Evolutionary conservation across 2,329 filamentous ascomycete genomes (phyloP).

Genomic region (Paecilomyces variotii): DNA sequence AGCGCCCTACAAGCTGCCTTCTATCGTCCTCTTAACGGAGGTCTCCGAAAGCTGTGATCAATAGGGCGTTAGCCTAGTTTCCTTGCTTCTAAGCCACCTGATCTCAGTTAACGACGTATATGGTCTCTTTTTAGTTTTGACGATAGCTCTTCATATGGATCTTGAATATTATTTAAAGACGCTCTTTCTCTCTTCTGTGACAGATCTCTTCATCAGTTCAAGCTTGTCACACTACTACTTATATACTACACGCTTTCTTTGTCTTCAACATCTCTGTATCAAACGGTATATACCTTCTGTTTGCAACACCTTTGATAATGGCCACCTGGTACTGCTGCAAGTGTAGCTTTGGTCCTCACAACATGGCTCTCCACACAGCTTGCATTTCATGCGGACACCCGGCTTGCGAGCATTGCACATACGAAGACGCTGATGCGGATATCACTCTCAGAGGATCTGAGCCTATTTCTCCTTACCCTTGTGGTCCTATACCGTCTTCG

Average conservation of each 20-base stretch:
- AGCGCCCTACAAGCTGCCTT: background rate
- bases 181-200: background rate
- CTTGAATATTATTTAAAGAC: background rate
- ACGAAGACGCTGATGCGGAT: conserved; percentile 6
- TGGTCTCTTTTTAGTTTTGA: background rate
- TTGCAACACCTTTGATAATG: conserved; percentile 10
- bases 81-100: background rate
- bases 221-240: background rate
- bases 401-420: conserved; percentile 15
- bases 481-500: background rate
- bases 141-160: background rate
- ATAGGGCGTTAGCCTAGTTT: background rate
- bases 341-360: conserved; percentile 26
- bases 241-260: background rate
- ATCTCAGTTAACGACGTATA: background rate
- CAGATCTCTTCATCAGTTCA: background rate
- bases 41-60: background rate
- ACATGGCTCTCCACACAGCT: conserved; percentile 12
- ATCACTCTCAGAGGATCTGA: conserved; percentile 6
- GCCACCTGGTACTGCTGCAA: conserved; percentile 27
- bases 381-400: conserved; percentile 18
- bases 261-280: background rate
- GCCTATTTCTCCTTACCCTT: conserved; percentile 12
- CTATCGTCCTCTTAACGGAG: background rate
- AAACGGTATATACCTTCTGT: background rate